Evolutionary conservation across 768 basidiomycete species (phyloP), one percentile per base, ranked within the genome.

Genomic region (Megacollybia marginata): DNA sequence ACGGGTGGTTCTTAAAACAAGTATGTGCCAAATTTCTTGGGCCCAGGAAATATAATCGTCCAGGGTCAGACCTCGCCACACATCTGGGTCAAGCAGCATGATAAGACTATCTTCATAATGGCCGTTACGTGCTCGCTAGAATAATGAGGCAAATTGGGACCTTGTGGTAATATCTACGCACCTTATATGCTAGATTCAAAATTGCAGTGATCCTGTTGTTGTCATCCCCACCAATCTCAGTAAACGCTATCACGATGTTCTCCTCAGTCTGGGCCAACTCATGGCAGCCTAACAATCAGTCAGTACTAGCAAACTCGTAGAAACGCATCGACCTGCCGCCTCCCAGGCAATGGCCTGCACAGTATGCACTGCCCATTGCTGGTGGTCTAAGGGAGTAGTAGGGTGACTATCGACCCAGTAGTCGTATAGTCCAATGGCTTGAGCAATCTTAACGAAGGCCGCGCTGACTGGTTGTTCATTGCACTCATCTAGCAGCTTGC

Each of bases 271-370:
- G 65, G 1, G 86, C 78, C 10, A 92, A 69, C 48, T 73, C 70
- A 44, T 77, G 69, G 54, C 85, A 88, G 15, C 89, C 89, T 92
- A 47, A 23, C 38, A 16, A 46, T 65, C 40, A 59, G 32, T 42
- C 43, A 18, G 9, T 34, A n/a, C 33, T 7, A 40, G 15, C 15
- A 18, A n/a, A 23, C 10, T 5, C 15, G 10, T 44, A 15, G 19
- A 46, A 23, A 48, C 18, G 15, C 11, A 59, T 66, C 52, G 44
- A 88, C 89, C 89, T 51, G 81, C 70, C 47, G 79, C 75, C 52
- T 65, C 73, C 89, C 90, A 92, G 13, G 85, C 69, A 42, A 84
- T 65, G 11, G 84, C 80, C 58, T 89, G 85, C 42, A 87, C 83
- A 16, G 81, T 77, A 59, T 91, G 86, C 46, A 80, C 80, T 12